Conservation (phyloP, 2,329 filamentous ascomycete genomes). For the Sarocladium brachiariae region DNA sequence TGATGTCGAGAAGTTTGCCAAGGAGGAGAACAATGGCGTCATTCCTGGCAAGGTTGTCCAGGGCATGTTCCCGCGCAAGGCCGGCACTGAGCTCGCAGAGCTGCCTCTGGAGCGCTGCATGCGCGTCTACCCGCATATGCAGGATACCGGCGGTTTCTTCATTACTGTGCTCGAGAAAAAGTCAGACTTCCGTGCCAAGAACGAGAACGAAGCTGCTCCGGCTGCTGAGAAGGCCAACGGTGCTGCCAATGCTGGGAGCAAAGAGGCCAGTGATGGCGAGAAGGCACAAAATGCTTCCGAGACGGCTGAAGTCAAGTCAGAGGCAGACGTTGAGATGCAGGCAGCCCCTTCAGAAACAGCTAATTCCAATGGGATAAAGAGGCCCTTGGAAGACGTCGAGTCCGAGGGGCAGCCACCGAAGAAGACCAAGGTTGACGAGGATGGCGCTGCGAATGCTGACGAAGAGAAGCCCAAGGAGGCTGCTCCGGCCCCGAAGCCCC, state of each 20-base stretch:
- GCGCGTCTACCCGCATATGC: conserved; percentile 88
- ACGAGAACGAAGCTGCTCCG: conserved; percentile 47
- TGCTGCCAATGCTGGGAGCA: conserved; percentile 25
- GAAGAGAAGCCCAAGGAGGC: conserved; percentile 6
- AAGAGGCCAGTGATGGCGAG: conserved; percentile 5
- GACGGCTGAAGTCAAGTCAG: conserved; percentile 18
- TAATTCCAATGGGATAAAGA: conserved; percentile 27
- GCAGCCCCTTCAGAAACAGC: conserved; percentile 19
- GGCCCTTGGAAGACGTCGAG: conserved; percentile 28
- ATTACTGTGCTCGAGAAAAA: conserved; percentile 93
- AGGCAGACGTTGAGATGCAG: conserved; percentile 23
- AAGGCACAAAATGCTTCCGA: conserved; percentile 9
- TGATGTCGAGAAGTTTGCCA: conserved; percentile 65
- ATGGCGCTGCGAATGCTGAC: conserved; percentile 10
- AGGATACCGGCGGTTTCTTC: conserved; percentile 97
- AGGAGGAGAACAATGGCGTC: conserved; percentile 46
- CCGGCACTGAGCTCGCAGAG: conserved; percentile 45
- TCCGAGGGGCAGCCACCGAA: conserved; percentile 36
- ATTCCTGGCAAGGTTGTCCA: conserved; percentile 63
- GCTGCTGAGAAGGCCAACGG: conserved; percentile 28
- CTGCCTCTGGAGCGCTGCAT: conserved; percentile 86
- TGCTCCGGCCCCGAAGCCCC: conserved; percentile 22
- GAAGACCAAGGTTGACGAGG: conserved; percentile 37
- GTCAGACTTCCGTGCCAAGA: conserved; percentile 72
- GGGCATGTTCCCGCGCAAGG: conserved; percentile 73